phyloP scores from a whole-genome alignment of 768 basidiomycete genomes.

The Mycena alexandri region DNA sequence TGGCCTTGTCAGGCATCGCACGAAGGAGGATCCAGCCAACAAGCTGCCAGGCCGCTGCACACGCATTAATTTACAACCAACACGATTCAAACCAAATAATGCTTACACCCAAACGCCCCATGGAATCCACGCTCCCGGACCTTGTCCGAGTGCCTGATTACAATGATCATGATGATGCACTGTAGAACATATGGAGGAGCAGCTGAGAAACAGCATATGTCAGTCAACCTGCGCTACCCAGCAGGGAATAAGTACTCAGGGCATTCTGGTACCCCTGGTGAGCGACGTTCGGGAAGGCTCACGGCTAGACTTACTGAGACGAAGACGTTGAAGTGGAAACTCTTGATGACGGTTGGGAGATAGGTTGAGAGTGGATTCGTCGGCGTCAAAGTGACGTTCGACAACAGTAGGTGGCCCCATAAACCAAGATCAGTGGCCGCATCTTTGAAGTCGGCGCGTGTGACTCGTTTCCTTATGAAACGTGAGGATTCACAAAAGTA shows the following conservation, averaged over 20 bases:
- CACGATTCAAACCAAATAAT: background rate
- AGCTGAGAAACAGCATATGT: conserved; percentile 6
- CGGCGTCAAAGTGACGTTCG: conserved; percentile 51
- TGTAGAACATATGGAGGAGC: conserved; percentile 54
- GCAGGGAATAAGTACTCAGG: conserved; percentile 32
- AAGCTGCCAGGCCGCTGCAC: conserved; percentile 52
- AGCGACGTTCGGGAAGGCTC: no score
- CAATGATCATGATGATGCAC: conserved; percentile 48
- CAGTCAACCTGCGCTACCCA: no score
- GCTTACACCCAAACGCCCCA: conserved; percentile 51
- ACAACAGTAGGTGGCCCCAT: conserved; percentile 53
- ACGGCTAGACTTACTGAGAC: conserved; percentile 34
- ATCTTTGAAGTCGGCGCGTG: conserved; percentile 52
- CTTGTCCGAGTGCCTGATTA: conserved; percentile 50
- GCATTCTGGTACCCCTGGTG: conserved; percentile 41
- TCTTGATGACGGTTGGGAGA: conserved; percentile 55
- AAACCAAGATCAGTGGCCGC: conserved; percentile 51
- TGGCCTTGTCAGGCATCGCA: conserved; percentile 44
- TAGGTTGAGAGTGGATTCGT: conserved; percentile 52
- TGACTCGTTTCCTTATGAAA: conserved; percentile 45
- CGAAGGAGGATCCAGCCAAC: conserved; percentile 54
- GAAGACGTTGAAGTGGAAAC: conserved; percentile 53
- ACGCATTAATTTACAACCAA: background rate
- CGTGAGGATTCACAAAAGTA: no score
- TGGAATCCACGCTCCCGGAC: conserved; percentile 51